A percentile compares a stretch with the other conserved stretches of the same genome.
Evolutionary conservation across 192 early-diverging fungal genomes (phyloP).

Genomic region (Rhizophagus clarus): DNA sequence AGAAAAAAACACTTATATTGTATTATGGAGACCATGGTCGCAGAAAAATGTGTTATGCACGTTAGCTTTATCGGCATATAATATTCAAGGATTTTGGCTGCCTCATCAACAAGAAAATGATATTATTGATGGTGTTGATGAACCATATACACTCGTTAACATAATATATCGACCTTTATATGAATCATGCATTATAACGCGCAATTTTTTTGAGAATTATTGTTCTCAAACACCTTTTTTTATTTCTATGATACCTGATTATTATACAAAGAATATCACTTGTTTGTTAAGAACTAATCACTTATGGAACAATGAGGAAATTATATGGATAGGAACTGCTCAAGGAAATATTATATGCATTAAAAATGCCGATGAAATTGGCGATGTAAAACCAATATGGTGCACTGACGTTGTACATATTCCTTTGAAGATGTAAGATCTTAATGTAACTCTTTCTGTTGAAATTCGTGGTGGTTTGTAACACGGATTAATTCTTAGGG

Average conservation of each 20-base stretch:
- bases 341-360: slow-evolving; percentile 1
- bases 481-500: not conserved
- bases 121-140: not conserved
- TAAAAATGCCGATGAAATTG: not conserved
- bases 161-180: slow-evolving; percentile 16
- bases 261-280: not conserved
- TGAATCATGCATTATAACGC: not conserved
- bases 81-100: slow-evolving; percentile 1
- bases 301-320: not conserved
- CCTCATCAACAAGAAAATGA: not conserved
- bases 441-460: not conserved
- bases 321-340: slow-evolving; percentile 7
- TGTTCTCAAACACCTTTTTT: not conserved
- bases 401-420: not conserved
- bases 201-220: not conserved
- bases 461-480: not conserved
- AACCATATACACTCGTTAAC: not conserved
- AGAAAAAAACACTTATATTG: slow-evolving; percentile 5
- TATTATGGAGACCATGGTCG: not conserved
- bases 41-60: not conserved
- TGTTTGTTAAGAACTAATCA: not conserved
- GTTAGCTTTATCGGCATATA: not conserved
- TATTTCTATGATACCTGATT: not conserved
- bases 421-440: slow-evolving; percentile 6
- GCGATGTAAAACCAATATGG: not conserved